Evolutionary conservation across 129 eudicot species (phyloP), one percentile per base, ranked within the genome.

Genomic region (Arctium lappa): DNA sequence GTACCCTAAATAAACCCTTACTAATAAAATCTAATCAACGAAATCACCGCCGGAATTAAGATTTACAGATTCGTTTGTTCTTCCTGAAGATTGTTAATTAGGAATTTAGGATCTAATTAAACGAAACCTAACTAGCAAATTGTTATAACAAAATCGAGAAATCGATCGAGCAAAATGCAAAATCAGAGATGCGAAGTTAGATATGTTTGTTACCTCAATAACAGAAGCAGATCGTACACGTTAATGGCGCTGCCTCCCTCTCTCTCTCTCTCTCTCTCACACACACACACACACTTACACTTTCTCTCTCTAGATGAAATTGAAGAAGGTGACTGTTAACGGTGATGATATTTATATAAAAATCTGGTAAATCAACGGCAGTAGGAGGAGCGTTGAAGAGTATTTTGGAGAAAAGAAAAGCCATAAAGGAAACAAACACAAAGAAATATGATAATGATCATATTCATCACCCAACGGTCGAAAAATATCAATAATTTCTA

Each of bases 351-450:
- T 33, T 73, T 78, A 72, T 48, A 9, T 8, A 82, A n/a, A 22
- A 29, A 44, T 79, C 62, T 66, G 40, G 11, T 6, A n/a, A 5
- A 40, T 48, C 72, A 72, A 84, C 83, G 79, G 79, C 46, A 39
- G 18, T 12, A 78, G 78, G 63, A 84, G 83, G 87, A 84, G 87
- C 84, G 87, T 79, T 8, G 37, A 46, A 38, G 68, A 60, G 68
- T 12, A 5, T 46, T 5, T 60, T 5, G 29, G 18, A 6, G 18
- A 6, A 16, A 60, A 60, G n/a, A 16, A 60, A 60, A 60, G 68
- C 30, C 7, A 46, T 46, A 46, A 46, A 46, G 15, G 15, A 46
- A 46, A 46, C 15, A 10, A 46, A 46, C 56, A n/a, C 68, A n/a
- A 60, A 60, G 68, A 60, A 60, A n/a, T 60, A 60, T 60, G 30